Percentiles rank a stretch among this genome's conserved stretches.
Evolutionary conservation across 352 stramenopile genomes (phyloP).

Genomic region (Phytophthora pisi): DNA sequence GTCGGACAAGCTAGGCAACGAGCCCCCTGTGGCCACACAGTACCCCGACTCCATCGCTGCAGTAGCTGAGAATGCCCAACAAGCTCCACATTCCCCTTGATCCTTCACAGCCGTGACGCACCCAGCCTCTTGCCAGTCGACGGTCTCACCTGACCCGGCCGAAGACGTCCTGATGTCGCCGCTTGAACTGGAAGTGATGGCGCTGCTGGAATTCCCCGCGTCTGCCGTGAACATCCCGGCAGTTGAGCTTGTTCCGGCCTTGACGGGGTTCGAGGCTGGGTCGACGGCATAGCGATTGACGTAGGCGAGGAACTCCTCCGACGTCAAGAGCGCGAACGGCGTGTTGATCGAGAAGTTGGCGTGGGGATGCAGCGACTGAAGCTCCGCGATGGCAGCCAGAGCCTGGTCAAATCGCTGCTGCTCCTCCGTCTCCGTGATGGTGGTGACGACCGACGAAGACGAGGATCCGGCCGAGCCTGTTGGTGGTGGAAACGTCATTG

Average conservation of each 20-base stretch:
- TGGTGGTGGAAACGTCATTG: constrained; percentile 19
- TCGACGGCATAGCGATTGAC: constrained; percentile 52
- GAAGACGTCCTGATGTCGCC: constrained; percentile 44
- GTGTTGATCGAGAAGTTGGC: constrained; percentile 66
- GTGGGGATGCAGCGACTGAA: constrained; percentile 55
- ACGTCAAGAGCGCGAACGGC: constrained; percentile 63
- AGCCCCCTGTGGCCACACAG: constrained; percentile 47
- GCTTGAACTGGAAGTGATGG: constrained; percentile 15
- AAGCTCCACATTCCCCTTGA: constrained; percentile 58
- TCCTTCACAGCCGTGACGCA: constrained; percentile 81
- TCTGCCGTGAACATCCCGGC: constrained; percentile 40
- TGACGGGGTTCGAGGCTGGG: constrained; percentile 23
- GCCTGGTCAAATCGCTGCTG: constrained; percentile 57
- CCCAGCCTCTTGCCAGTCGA: constrained; percentile 73
- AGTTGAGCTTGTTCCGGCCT: constrained; percentile 23
- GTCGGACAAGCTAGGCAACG: constrained; percentile 50
- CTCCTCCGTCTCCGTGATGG: constrained; percentile 41
- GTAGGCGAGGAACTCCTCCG: constrained; percentile 63
- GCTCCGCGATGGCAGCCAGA: constrained; percentile 40
- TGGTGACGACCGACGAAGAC: constrained; percentile 14
- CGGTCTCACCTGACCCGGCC: constrained; percentile 43
- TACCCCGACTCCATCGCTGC: constrained; percentile 62
- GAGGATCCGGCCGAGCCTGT: constrained; percentile 18
- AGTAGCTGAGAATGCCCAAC: constrained; percentile 66
- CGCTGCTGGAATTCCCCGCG: constrained; percentile 12